Evolutionary conservation across 164 flowering plant species (phyloP).

Genomic region (Umbellularia californica): DNA sequence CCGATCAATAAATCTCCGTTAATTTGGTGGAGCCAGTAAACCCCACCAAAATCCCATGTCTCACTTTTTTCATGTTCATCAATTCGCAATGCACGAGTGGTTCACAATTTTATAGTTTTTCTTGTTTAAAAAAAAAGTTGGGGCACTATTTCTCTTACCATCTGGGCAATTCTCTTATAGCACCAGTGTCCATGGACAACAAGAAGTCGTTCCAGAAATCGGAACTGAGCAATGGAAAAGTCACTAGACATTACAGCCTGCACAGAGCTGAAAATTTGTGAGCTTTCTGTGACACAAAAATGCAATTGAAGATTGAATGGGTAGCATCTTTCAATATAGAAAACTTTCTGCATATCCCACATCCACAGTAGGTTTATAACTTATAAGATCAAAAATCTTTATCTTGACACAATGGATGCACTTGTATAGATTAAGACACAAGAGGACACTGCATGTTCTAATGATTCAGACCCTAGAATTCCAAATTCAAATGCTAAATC

Average conservation of each 20-base stretch:
- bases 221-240: constrained; percentile 83
- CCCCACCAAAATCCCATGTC: too few relatives aligned
- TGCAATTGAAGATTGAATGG: neutral
- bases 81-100: too few relatives aligned
- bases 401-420: neutral
- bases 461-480: neutral
- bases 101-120: too few relatives aligned
- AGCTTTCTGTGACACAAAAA: neutral
- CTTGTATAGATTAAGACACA: neutral
- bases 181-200: constrained; percentile 97
- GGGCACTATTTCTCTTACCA: constrained; percentile 38
- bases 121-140: too few relatives aligned
- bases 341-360: too few relatives aligned
- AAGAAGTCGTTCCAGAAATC: constrained; percentile 74
- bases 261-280: constrained; percentile 5
- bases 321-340: too few relatives aligned
- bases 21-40: too few relatives aligned
- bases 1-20: too few relatives aligned
- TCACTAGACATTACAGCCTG: constrained; percentile 98
- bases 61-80: too few relatives aligned
- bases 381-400: neutral
- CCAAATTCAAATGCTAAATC: neutral
- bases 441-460: neutral
- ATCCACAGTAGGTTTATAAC: neutral
- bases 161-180: constrained; percentile 87